Conservation (phyloP, 768 basidiomycete species). For the Cystoderma amianthinum region DNA sequence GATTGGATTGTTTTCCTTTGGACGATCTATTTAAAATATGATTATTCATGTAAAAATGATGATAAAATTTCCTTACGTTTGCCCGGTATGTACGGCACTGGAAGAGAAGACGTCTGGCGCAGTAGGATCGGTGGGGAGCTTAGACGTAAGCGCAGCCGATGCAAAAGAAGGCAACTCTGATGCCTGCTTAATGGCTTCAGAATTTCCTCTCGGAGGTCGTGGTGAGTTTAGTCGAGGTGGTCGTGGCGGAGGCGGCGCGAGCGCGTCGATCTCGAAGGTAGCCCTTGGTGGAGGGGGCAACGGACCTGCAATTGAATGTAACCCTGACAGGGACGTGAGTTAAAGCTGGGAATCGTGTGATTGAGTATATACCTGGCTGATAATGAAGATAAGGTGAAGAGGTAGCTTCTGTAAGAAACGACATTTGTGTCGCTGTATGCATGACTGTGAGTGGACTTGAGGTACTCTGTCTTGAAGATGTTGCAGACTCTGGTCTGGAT, state of each 20-base stretch:
- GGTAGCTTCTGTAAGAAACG: conserved; percentile 4
- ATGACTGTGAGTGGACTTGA: conserved; percentile 17
- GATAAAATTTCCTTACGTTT: too few relatives aligned
- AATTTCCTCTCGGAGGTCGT: conserved; percentile 32
- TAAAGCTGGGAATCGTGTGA: not conserved
- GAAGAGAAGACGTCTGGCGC: conserved; percentile 9
- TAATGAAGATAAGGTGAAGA: conserved; percentile 47
- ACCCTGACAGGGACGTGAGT: conserved; percentile 20
- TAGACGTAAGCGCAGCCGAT: conserved; percentile 32
- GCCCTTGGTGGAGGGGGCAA: conserved; percentile 65
- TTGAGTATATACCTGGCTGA: conserved; percentile 45
- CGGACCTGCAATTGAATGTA: conserved; percentile 69
- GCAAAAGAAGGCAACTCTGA: conserved; percentile 55
- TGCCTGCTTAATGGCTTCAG: conserved; percentile 53
- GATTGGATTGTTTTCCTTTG: conserved; percentile 24
- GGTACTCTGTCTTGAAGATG: conserved; percentile 14
- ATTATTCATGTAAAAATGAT: too few relatives aligned
- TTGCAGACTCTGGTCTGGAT: conserved; percentile 7
- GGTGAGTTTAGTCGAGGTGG: conserved; percentile 61
- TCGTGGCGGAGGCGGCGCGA: conserved; percentile 47
- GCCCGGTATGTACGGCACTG: too few relatives aligned
- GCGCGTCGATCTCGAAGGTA: conserved; percentile 36
- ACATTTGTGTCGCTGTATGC: conserved; percentile 10
- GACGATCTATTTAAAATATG: too few relatives aligned
- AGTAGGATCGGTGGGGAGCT: conserved; percentile 13